Base-by-base conservation (phyloP, 2,329 filamentous ascomycete genomes). In the Lachnellula occidentalis region DNA sequence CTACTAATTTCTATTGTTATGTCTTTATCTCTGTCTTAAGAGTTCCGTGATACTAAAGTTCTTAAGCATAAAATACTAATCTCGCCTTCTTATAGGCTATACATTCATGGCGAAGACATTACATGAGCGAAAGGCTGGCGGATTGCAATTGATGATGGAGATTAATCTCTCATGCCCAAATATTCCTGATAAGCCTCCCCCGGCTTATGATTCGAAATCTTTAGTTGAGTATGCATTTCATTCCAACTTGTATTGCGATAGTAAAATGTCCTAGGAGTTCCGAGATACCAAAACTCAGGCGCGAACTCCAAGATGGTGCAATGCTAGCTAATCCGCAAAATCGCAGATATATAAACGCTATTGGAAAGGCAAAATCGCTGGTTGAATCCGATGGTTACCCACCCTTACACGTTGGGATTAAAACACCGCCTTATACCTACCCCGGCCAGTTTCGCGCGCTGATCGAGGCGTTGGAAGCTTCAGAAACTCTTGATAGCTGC, bases 111-210 rank as follows among this genome's bases (percentile, higher is more conserved):
- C 24, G 47, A 56, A 7, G 5, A 48, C 54, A 27, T 27, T 27
- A 27, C 27, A 27, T 11, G 56, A 58, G 22, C 74, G 17, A 21
- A 12, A 42, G 19, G 48, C 48, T 22, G 22, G 27, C 55, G 59
- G 53, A 5, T 48, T 76, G n/a, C 61, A 65, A 1, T 58, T 67
- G 4, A 69, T 82, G 60, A 81, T 91, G 74, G 88, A 92, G 69
- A 75, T 92, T 64, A 92, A 92, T 66, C 79, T 92, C 31, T 87
- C 82, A 34, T 92, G 88, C 62, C 88, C 88, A 0, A 92, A 92
- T 64, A 91, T 92, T 48, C 76, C 79, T 0, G 73, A 74, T 17
- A 78, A 79, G 46, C 83, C 87, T 0, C 88, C 88, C 1, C 87
- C 88, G 5, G 88, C 88, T 0, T 92, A 91, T 67, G 76, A 80